Percentiles rank a stretch among this genome's conserved stretches.
These are phyloP conservation scores for Colletotrichum nymphaeae DNA, from an alignment of 2,329 filamentous ascomycete species.

Conservation along the genomic window DNA sequence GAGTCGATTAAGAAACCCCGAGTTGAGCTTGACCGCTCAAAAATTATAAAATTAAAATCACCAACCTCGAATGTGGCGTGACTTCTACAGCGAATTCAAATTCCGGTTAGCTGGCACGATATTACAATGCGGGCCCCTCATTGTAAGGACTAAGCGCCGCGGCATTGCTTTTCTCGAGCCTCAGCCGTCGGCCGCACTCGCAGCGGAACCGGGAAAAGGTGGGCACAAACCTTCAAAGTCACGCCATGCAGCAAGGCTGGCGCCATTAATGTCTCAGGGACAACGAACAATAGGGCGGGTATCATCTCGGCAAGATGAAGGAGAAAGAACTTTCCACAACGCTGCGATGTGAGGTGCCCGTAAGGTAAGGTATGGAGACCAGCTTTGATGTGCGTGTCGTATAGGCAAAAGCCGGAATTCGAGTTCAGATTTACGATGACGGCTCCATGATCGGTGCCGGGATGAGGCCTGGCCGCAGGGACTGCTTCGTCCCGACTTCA, in stretches of 20 bases:
- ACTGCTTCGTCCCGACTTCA: not conserved
- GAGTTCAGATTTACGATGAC: not conserved
- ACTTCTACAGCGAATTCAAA: not conserved
- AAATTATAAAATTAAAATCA: not conserved
- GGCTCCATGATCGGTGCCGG: not conserved
- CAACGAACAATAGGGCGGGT: not conserved
- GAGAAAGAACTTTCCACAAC: not conserved
- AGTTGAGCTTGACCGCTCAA: not conserved
- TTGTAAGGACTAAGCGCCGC: conserved; percentile 1
- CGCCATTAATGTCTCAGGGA: conserved; percentile 5
- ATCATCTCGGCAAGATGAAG: not conserved
- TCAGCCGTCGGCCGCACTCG: conserved; percentile 17
- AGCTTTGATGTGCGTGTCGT: not conserved
- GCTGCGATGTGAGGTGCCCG: too few species aligned
- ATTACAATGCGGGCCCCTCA: not conserved
- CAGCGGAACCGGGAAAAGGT: not conserved
- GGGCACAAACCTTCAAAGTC: conserved; percentile 3
- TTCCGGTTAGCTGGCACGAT: not conserved
- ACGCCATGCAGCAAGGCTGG: conserved; percentile 1
- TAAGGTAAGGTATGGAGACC: not conserved
- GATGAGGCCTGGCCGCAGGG: not conserved
- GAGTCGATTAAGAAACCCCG: not conserved
- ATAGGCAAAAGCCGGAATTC: not conserved
- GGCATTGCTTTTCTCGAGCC: conserved; percentile 13
- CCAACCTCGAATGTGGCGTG: not conserved